phyloP scores from a whole-genome alignment of 1,284 basidiomycete genomes.

The Ustilago tritici region DNA sequence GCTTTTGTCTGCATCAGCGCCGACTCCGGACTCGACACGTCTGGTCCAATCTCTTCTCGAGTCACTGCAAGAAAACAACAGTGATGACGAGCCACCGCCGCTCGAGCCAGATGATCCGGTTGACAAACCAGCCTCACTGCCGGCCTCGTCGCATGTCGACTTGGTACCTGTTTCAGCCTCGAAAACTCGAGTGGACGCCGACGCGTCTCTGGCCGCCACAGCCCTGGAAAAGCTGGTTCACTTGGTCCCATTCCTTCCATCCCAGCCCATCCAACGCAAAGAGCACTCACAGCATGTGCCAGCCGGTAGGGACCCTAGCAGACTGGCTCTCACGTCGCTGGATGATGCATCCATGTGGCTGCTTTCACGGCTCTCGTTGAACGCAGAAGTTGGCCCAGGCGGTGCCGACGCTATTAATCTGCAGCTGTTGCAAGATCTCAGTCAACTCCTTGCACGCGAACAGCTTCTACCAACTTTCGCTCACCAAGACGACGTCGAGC shows the following conservation, averaged over 20 bases:
- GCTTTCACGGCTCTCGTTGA: conserved; percentile 27
- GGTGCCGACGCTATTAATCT: conserved; percentile 25
- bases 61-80: neutral
- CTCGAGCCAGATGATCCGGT: conserved; percentile 40
- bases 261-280: neutral
- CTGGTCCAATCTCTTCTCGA: no score
- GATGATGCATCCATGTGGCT: conserved; percentile 43
- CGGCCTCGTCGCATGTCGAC: neutral
- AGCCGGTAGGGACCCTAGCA: conserved; percentile 6
- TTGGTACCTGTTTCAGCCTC: neutral
- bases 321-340: conserved; percentile 13
- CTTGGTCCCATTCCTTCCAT: conserved; percentile 35
- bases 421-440: conserved; percentile 33
- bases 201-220: neutral
- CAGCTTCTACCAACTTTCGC: conserved; percentile 23
- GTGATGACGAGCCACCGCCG: conserved; percentile 49
- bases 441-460: conserved; percentile 6
- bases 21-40: neutral
- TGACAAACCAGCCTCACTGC: neutral
- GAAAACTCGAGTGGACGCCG: neutral
- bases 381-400: conserved; percentile 19
- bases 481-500: conserved; percentile 7
- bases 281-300: neutral
- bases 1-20: neutral
- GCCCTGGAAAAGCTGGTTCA: conserved; percentile 17